A percentile compares a stretch with the other conserved stretches of the same genome.
These are phyloP conservation scores for Rossbeevera mucosa DNA, from an alignment of 768 basidiomycete genomes.

Conservation along the genomic window DNA sequence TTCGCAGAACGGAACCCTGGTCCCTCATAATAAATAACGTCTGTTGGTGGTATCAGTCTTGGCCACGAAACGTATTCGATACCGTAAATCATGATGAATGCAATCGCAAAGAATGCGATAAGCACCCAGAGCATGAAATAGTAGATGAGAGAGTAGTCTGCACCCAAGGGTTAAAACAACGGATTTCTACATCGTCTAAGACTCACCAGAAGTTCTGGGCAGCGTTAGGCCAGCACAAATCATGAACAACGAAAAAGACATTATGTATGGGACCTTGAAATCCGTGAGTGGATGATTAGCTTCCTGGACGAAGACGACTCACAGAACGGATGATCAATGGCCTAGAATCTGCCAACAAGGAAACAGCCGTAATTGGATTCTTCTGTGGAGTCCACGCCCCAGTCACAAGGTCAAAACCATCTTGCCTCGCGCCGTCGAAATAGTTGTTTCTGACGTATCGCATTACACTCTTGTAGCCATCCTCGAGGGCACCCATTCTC, in stretches of 20 bases:
- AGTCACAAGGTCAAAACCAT: constrained; percentile 92
- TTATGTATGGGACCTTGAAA: constrained; percentile 73
- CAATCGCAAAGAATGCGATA: constrained; percentile 54
- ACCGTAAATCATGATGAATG: constrained; percentile 80
- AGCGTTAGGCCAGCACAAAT: constrained; percentile 81
- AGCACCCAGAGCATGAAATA: constrained; percentile 81
- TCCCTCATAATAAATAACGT: constrained; percentile 83
- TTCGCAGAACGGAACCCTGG: constrained; percentile 78
- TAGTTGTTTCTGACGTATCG: constrained; percentile 96
- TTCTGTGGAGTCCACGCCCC: constrained; percentile 86
- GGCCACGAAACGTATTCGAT: constrained; percentile 97
- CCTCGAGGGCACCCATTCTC: constrained; percentile 71
- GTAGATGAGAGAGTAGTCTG: constrained; percentile 82
- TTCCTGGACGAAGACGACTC: constrained; percentile 27
- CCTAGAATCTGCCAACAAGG: constrained; percentile 71
- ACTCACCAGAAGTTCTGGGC: constrained; percentile 81
- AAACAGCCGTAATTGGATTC: constrained; percentile 62
- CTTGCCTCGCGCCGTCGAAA: constrained; percentile 90
- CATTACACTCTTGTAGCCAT: constrained; percentile 77
- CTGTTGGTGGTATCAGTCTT: constrained; percentile 69
- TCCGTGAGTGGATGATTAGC: constrained; percentile 2
- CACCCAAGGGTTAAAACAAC: constrained; percentile 1
- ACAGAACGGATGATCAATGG: constrained; percentile 85
- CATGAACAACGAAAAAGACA: constrained; percentile 83
- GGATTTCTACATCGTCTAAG: background rate